Evolutionary conservation across 768 basidiomycete species (phyloP), one percentile per base, ranked within the genome.

Genomic region (Obba rivulosa): DNA sequence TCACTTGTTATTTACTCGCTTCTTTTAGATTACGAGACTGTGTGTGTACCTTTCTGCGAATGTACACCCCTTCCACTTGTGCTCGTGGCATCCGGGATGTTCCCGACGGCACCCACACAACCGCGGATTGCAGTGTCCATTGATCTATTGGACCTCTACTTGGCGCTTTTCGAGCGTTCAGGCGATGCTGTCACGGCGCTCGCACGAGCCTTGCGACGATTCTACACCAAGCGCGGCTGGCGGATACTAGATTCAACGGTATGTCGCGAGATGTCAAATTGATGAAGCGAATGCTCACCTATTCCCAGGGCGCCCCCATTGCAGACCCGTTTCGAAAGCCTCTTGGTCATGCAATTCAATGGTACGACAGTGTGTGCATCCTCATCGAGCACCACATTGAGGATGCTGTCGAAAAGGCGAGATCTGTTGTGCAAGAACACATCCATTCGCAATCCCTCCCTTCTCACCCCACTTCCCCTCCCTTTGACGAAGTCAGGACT

Each of bases 111-210:
- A 52, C 69, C 28, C 0, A 44, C 50, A 4, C 52, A 56, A 24
- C 56, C 62, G 1, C 41, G 42, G 1, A 50, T 58, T 38, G 54
- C 51, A 0, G 48, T 62, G 11, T 63, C 61, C 0, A 51, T 69
- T 2, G 58, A 67, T 4, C 52, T 71, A 0, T 48, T 71, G 0
- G 51, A 64, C 1, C 69, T 71, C 44, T 70, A 69, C 45, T 46
- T 38, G 0, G 57, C 63, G 1, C 49, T 71, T 1, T 73, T 72
- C 36, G 63, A 71, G 46, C 51, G 58, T 0, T 69, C 70, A 0
- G 71, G 68, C 17, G 62, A 73, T 46, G 68, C 68, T 3, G 54
- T 70, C 34, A 58, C 62, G 36, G 66, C 57, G 1, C 35, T 66
- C 23, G 54, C 67, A 0, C 35, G 40, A 13, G 62, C 65, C 0